phyloP scores from a whole-genome alignment of 768 basidiomycete genomes.

The Panellus pusillus region DNA sequence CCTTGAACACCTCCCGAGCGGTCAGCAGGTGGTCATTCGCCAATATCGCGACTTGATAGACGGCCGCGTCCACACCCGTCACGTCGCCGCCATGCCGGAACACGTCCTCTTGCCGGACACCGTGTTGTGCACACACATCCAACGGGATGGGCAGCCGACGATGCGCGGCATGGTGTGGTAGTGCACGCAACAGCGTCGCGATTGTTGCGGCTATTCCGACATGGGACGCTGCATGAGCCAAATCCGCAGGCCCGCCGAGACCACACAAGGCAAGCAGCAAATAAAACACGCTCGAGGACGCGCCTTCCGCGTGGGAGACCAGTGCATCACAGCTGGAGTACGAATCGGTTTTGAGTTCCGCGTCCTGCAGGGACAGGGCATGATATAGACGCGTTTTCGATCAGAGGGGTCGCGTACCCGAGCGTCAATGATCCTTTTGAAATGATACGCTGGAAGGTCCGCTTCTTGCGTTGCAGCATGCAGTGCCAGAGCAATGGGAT shows the following conservation, averaged over 20 bases:
- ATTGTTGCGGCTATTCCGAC: constrained; percentile 75
- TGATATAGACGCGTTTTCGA: constrained; percentile 20
- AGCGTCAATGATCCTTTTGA: constrained; percentile 83
- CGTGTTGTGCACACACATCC: constrained; percentile 77
- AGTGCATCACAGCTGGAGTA: constrained; percentile 69
- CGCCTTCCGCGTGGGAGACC: constrained; percentile 75
- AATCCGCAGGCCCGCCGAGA: constrained; percentile 48
- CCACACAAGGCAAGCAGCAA: constrained; percentile 68
- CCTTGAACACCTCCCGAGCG: constrained; percentile 67
- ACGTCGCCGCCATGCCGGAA: constrained; percentile 58
- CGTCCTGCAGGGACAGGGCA: constrained; percentile 42
- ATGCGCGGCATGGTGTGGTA: constrained; percentile 74
- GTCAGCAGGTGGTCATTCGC: constrained; percentile 81
- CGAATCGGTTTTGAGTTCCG: constrained; percentile 62
- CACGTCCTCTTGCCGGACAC: constrained; percentile 78
- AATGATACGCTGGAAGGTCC: constrained; percentile 68
- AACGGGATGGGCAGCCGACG: constrained; percentile 77
- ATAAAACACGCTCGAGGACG: constrained; percentile 77
- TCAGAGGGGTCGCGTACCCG: constrained; percentile 50
- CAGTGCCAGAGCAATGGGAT: constrained; percentile 79
- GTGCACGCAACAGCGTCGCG: constrained; percentile 67
- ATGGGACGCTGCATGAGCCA: constrained; percentile 81
- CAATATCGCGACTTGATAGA: constrained; percentile 78
- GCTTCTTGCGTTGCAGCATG: constrained; percentile 50
- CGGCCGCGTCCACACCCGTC: constrained; percentile 70